Conservation (phyloP, 73 alveolate genomes). For the Halteria grandinella region DNA sequence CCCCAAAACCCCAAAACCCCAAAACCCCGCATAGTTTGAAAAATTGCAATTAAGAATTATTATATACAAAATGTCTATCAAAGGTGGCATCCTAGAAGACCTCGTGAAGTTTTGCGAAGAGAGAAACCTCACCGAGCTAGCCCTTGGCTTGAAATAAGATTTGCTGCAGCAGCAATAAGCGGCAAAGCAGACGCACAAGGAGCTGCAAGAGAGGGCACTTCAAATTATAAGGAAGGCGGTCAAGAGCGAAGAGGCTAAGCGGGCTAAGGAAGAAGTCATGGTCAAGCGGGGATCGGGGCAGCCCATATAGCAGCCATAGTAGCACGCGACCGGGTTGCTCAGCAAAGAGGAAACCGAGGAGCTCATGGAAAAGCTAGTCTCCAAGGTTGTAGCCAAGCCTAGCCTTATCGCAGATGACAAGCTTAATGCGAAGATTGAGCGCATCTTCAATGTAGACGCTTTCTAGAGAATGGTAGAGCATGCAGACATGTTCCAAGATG, state of each 20-base stretch:
- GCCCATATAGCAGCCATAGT: neutral
- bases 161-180: neutral
- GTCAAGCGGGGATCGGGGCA: neutral
- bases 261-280: neutral
- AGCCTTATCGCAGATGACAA: constrained; percentile 78
- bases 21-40: neutral
- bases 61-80: neutral
- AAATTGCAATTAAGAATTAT: constrained; percentile 26
- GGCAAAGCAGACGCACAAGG: neutral
- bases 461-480: constrained; percentile 89
- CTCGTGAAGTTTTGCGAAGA: constrained; percentile 18
- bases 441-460: constrained; percentile 77
- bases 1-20: constrained; percentile 31
- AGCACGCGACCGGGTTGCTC: no score
- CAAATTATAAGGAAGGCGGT: constrained; percentile 9
- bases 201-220: constrained; percentile 10
- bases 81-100: constrained; percentile 13
- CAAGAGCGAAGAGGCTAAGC: neutral
- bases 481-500: constrained; percentile 77
- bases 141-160: constrained; percentile 28
- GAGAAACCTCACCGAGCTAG: constrained; percentile 14
- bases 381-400: constrained; percentile 77
- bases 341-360: neutral
- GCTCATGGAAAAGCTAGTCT: constrained; percentile 62
- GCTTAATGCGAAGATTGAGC: constrained; percentile 75